Percentiles rank a stretch among this genome's conserved stretches.
Evolutionary conservation across 352 stramenopile species (phyloP).

Genomic region (Pythium scleroteichum): DNA sequence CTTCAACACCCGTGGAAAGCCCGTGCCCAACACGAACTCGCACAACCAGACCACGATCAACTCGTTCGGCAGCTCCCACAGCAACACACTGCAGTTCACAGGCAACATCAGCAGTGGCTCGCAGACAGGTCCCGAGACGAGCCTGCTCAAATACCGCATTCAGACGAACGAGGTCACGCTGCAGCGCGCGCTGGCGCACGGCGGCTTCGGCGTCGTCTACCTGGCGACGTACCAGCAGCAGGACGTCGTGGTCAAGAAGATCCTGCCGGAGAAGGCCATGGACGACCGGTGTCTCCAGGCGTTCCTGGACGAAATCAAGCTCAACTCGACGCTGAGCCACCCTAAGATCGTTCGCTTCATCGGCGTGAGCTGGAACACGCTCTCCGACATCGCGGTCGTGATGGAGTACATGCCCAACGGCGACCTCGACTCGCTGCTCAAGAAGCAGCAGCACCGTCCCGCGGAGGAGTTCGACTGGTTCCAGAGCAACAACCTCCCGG

Average conservation of each 20-base stretch:
- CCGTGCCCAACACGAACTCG: conserved; percentile 5
- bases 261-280: conserved; percentile 76
- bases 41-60: conserved; percentile 42
- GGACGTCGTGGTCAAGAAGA: conserved; percentile 80
- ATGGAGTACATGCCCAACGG: conserved; percentile 82
- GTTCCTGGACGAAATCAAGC: conserved; percentile 86
- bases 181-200: conserved; percentile 65
- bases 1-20: conserved; percentile 20
- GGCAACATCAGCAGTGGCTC: conserved; percentile 51
- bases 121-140: conserved; percentile 44
- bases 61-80: conserved; percentile 35
- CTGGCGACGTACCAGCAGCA: conserved; percentile 61
- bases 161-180: conserved; percentile 61
- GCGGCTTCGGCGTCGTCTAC: conserved; percentile 76
- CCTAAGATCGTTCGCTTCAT: conserved; percentile 82
- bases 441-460: conserved; percentile 42
- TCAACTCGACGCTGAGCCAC: conserved; percentile 76
- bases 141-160: conserved; percentile 76
- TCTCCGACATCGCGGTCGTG: conserved; percentile 81
- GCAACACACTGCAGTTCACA: conserved; percentile 41
- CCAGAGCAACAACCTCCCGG: conserved; percentile 48
- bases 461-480: conserved; percentile 72
- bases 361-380: conserved; percentile 83
- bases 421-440: conserved; percentile 72
- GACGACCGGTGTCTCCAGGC: conserved; percentile 67